These are phyloP conservation scores for Hypoxylon sp. DNA, from an alignment of 2,329 filamentous ascomycete species.

Conservation along the genomic window DNA sequence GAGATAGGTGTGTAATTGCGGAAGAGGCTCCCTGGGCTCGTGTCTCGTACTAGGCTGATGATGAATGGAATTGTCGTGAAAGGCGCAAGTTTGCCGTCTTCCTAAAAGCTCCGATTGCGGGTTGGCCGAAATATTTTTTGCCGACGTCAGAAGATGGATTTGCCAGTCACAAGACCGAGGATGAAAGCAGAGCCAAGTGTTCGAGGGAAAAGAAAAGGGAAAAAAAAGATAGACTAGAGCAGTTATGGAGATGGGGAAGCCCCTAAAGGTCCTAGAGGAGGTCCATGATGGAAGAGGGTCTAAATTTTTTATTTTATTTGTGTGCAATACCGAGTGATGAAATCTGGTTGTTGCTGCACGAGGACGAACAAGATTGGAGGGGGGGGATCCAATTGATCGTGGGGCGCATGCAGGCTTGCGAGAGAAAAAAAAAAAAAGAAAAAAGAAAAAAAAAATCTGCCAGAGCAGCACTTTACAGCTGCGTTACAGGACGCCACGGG, in stretches of 20 bases:
- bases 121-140: slow-evolving; percentile 23
- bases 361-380: slow-evolving; percentile 26
- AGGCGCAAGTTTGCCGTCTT: slow-evolving; percentile 17
- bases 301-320: slow-evolving; percentile 23
- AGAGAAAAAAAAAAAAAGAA: slow-evolving; percentile 5
- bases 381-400: slow-evolving; percentile 29
- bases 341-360: slow-evolving; percentile 29
- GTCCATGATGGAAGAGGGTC: slow-evolving; percentile 27
- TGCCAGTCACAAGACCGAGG: slow-evolving; percentile 24
- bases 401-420: slow-evolving; percentile 22
- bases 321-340: slow-evolving; percentile 24
- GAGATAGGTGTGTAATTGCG: neutral
- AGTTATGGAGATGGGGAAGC: slow-evolving; percentile 4
- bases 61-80: slow-evolving; percentile 1
- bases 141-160: slow-evolving; percentile 22
- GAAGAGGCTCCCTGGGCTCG: neutral
- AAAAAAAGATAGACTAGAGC: neutral
- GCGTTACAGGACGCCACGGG: no score
- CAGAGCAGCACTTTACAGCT: no score
- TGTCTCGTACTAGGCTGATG: slow-evolving; percentile 2
- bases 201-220: neutral
- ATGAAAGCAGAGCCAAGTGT: slow-evolving; percentile 15
- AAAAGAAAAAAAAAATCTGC: slow-evolving; percentile 31
- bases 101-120: slow-evolving; percentile 31
- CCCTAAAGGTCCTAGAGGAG: slow-evolving; percentile 26